These are phyloP conservation scores for Aureobasidium musti DNA, from an alignment of 2,329 filamentous ascomycete species.

Conservation along the genomic window DNA sequence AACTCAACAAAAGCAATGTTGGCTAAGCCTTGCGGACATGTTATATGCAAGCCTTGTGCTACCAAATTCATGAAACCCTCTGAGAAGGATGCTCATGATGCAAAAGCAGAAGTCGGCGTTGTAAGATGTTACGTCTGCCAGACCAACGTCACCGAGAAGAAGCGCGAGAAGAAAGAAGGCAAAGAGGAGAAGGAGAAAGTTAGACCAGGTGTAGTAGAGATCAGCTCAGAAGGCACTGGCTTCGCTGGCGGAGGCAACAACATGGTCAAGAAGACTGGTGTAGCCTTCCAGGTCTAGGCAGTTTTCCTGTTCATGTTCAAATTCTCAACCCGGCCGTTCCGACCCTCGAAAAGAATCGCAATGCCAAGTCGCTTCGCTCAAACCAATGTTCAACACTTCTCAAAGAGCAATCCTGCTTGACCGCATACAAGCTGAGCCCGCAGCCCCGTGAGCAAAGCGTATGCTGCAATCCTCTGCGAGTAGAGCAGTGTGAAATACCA, in stretches of 20 bases:
- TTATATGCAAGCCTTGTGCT: slow-evolving; percentile 82
- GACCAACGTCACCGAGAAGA: slow-evolving; percentile 62
- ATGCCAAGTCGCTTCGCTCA: slow-evolving; percentile 22
- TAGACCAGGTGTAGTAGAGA: slow-evolving; percentile 71
- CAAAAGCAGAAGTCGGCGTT: slow-evolving; percentile 53
- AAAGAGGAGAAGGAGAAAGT: slow-evolving; percentile 58
- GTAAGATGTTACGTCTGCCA: slow-evolving; percentile 86
- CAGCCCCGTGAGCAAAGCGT: too few species aligned
- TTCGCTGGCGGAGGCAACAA: slow-evolving; percentile 87
- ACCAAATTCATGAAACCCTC: slow-evolving; percentile 74
- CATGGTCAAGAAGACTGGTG: slow-evolving; percentile 73
- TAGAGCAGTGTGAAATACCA: not conserved
- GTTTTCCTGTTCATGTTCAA: not conserved
- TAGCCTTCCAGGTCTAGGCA: slow-evolving; percentile 75
- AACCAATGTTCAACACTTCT: too few species aligned
- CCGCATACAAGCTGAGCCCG: too few species aligned
- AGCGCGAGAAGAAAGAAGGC: slow-evolving; percentile 38
- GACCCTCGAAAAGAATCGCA: slow-evolving; percentile 7
- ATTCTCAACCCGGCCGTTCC: not conserved
- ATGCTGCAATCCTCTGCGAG: not conserved
- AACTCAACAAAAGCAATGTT: slow-evolving; percentile 83
- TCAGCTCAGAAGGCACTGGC: slow-evolving; percentile 85
- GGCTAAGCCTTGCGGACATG: slow-evolving; percentile 86
- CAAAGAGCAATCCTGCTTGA: too few species aligned
- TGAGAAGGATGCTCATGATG: slow-evolving; percentile 60